These are phyloP conservation scores for Saussurea involucrata DNA, from an alignment of 129 eudicot species.

Conservation along the genomic window DNA sequence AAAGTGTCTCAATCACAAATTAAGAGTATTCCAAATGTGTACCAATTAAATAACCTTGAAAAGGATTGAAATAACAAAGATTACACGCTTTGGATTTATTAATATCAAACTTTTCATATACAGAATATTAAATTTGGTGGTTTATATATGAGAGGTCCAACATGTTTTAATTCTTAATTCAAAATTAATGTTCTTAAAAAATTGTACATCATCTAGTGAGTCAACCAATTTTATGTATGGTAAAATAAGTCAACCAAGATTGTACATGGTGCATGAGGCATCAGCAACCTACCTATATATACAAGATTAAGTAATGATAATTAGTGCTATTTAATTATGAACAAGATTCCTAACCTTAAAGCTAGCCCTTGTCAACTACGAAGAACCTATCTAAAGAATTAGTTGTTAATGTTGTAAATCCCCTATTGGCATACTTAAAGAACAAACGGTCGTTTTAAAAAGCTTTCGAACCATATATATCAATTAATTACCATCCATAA, in stretches of 20 bases:
- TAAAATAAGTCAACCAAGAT: conserved; percentile 28
- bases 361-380: conserved; percentile 19
- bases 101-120: conserved; percentile 15
- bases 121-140: conserved; percentile 9
- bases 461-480: conserved; percentile 1
- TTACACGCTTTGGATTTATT: conserved; percentile 17
- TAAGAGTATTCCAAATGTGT: not conserved
- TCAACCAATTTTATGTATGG: conserved; percentile 8
- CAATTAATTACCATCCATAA: not conserved
- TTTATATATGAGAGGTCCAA: conserved; percentile 3
- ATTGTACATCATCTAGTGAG: conserved; percentile 14
- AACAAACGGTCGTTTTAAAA: not conserved
- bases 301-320: conserved; percentile 25
- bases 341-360: conserved; percentile 22
- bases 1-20: not conserved
- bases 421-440: not conserved
- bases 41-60: not conserved
- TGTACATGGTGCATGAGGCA: conserved; percentile 24
- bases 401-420: not conserved
- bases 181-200: not conserved
- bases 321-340: conserved; percentile 22
- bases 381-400: not conserved
- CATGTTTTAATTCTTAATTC: not conserved
- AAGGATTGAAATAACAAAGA: not conserved
- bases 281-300: conserved; percentile 16